phyloP scores from a whole-genome alignment of 2,329 filamentous ascomycete genomes.

The Ascocoryne sarcoides region DNA sequence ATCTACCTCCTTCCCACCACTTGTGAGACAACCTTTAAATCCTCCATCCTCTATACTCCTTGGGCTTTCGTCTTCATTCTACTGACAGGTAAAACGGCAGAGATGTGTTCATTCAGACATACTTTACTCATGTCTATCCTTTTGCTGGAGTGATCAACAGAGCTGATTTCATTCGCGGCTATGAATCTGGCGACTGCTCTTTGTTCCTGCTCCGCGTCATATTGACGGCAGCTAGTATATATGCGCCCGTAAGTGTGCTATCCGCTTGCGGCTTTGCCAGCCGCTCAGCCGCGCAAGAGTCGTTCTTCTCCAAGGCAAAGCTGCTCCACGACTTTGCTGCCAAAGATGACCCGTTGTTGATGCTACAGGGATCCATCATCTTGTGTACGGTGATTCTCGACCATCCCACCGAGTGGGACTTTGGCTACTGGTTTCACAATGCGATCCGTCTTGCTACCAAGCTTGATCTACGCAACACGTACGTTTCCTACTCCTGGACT shows the following conservation, averaged over 20 bases:
- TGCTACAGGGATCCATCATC: constrained; percentile 6
- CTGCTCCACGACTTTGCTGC: constrained; percentile 6
- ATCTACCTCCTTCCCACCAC: constrained; percentile 5
- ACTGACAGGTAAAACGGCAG: constrained; percentile 4
- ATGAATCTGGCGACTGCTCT: constrained; percentile 6
- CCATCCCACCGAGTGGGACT: constrained; percentile 5
- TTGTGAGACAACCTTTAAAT: constrained; percentile 4
- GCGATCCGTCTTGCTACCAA: constrained; percentile 5
- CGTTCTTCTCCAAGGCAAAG: constrained; percentile 6
- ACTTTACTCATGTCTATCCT: constrained; percentile 5
- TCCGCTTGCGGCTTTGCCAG: constrained; percentile 5
- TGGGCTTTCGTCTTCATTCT: constrained; percentile 5
- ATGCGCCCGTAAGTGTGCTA: constrained; percentile 5
- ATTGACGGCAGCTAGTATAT: constrained; percentile 3
- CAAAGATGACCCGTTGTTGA: constrained; percentile 5
- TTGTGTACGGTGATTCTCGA: constrained; percentile 5
- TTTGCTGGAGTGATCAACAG: constrained; percentile 6
- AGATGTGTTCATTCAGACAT: constrained; percentile 5
- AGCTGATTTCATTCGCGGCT: constrained; percentile 6
- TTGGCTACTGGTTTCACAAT: constrained; percentile 7
- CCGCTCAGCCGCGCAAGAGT: constrained; percentile 5
- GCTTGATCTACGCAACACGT: constrained; percentile 5
- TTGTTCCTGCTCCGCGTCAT: constrained; percentile 6
- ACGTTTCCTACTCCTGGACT: constrained; percentile 4
- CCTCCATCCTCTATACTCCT: constrained; percentile 3